Conservation (phyloP, 2,329 filamentous ascomycete species). For the Gyromitra esculenta region DNA sequence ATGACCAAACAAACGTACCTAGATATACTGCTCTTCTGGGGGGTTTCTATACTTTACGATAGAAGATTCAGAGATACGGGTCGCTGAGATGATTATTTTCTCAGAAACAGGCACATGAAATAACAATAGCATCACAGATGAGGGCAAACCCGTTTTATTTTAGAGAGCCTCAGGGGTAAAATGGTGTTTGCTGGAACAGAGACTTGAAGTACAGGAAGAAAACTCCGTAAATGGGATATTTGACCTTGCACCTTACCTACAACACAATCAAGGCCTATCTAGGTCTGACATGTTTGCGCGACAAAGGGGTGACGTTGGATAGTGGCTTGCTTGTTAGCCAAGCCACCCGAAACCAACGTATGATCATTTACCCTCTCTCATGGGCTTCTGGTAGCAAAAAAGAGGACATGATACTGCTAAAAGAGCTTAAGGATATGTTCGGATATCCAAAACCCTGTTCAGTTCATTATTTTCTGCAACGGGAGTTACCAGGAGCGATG, state of each 20-base stretch:
- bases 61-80: neutral
- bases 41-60: neutral
- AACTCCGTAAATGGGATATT: neutral
- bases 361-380: conserved; percentile 19
- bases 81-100: neutral
- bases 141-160: neutral
- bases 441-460: neutral
- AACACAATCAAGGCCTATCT: conserved; percentile 1
- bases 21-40: neutral
- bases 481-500: conserved; percentile 24
- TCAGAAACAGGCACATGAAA: neutral
- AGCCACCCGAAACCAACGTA: neutral
- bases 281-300: conserved; percentile 1
- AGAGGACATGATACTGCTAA: neutral
- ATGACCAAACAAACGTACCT: neutral
- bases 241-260: neutral
- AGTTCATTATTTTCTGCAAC: conserved; percentile 25
- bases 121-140: neutral
- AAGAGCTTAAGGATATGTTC: neutral
- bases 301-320: conserved; percentile 26
- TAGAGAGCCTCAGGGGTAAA: conserved; percentile 6
- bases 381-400: neutral
- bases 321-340: conserved; percentile 27
- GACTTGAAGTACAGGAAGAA: neutral
- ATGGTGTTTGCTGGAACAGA: neutral